Conservation (phyloP, 2,329 filamentous ascomycete genomes). For the Lachnellula suecica region DNA sequence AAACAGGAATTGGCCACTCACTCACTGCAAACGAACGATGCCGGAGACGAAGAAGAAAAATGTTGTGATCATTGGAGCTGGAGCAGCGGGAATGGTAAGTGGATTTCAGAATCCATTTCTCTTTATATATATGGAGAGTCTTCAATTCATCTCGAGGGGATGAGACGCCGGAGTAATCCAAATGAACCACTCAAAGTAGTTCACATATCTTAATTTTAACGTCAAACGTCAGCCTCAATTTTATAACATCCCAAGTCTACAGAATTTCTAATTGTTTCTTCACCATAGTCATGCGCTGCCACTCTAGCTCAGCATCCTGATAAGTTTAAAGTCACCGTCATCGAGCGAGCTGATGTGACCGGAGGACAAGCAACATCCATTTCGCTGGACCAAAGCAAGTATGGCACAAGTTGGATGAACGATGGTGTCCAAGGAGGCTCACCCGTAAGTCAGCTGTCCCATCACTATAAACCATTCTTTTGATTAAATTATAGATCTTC, state of each 20-base stretch:
- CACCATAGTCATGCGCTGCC: constrained; percentile 58
- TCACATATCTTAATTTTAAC: no score
- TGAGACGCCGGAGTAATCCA: no score
- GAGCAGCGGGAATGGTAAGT: constrained; percentile 59
- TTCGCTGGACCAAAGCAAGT: constrained; percentile 52
- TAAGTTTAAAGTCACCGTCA: constrained; percentile 63
- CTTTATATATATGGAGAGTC: neutral
- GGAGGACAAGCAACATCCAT: constrained; percentile 63
- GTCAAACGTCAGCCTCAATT: no score
- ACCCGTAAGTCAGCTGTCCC: constrained; percentile 36
- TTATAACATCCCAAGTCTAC: neutral
- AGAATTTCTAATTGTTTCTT: neutral
- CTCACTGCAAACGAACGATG: neutral
- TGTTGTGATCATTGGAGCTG: constrained; percentile 60
- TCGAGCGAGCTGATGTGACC: constrained; percentile 58
- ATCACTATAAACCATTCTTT: neutral
- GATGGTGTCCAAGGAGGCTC: constrained; percentile 63
- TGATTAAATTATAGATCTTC: constrained; percentile 50
- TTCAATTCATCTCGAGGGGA: neutral
- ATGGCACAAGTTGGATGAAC: constrained; percentile 60
- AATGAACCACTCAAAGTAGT: no score
- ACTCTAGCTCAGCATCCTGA: constrained; percentile 65
- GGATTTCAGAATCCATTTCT: neutral
- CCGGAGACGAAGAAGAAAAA: constrained; percentile 37
- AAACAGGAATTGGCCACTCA: neutral